A percentile compares a stretch with the other conserved stretches of the same genome.
Conservation (phyloP, 1,284 basidiomycete species). For the Tilletia indica region DNA sequence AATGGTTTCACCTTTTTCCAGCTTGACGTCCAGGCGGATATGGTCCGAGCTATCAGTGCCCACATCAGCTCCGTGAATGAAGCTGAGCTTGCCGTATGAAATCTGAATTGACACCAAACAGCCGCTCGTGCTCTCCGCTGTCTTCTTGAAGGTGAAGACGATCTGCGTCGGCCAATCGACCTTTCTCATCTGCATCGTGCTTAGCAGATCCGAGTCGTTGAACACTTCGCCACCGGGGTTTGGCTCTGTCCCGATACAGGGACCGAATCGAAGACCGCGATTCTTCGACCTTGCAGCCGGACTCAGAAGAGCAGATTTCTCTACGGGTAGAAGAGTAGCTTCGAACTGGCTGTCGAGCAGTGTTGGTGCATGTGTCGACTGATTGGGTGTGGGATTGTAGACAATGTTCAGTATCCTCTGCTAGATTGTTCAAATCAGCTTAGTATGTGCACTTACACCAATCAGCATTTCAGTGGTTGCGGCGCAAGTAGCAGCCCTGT, state of each 20-base stretch:
- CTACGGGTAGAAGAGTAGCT: background rate
- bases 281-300: background rate
- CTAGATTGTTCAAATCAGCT: too few relatives aligned
- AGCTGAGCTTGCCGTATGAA: background rate
- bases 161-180: background rate
- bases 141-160: background rate
- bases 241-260: background rate
- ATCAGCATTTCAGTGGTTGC: too few relatives aligned
- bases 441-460: too few relatives aligned
- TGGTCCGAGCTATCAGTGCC: background rate
- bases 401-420: too few relatives aligned
- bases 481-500: too few relatives aligned
- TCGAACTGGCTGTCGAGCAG: background rate
- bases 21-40: background rate
- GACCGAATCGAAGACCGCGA: slow-evolving; percentile 3
- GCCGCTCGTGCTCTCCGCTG: background rate
- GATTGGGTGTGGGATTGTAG: background rate
- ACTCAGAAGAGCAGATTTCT: background rate
- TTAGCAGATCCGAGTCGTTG: background rate
- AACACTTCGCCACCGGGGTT: background rate
- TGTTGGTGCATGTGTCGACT: background rate
- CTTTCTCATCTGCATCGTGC: background rate
- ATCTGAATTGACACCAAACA: background rate
- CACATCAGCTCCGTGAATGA: background rate
- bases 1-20: background rate